Evolutionary conservation across 331 rosid genomes (phyloP), one percentile per base, ranked within the genome.

Genomic region (Acacia concinna): DNA sequence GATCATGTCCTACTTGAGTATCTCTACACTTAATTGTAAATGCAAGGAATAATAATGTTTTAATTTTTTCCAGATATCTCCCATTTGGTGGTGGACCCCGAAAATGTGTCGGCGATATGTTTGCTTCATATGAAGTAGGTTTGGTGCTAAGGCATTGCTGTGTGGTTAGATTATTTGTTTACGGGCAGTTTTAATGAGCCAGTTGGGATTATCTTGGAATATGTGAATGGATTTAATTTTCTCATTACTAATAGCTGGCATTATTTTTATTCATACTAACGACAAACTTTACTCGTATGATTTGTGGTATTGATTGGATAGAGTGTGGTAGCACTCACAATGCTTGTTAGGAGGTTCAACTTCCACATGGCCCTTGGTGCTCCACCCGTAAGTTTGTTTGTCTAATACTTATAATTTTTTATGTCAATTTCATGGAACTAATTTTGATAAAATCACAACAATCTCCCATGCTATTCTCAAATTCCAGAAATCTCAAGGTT

Each of bases 31-130:
- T 3, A 69, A 47, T n/a, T 47, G 59, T 40, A 57, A 79, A 28
- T 51, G 66, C 68, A 41, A 40, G 62, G 35, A 17, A 44, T 62
- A 31, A 62, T 59, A 35, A 77, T 49, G n/a, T 25, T 78, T 34
- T 57, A 66, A 38, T 23, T 62, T 69, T 57, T 86, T 79, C 49
- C 84, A 95, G 99, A 43, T 95, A 93, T 86, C 86, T 95, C 78
- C 99, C 99, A 25, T 95, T 95, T 76, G 99, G 99, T 37, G 99
- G 99, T 52, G 99, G 99, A 65, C 99, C 91, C 0, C 85, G 99
- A 49, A 95, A 95, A 83, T 95, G 98, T 27, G 85, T 95, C 13
- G 99, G 99, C 6, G 99, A 95, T 77, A 71, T 93, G 91, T 93
- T 95, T 77, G 99, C 99, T 84, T 71, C 96, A 13, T 95, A 89